A percentile compares a stretch with the other conserved stretches of the same genome.
phyloP scores from a whole-genome alignment of 2,329 filamentous ascomycete genomes.

The Beauveria sp. region DNA sequence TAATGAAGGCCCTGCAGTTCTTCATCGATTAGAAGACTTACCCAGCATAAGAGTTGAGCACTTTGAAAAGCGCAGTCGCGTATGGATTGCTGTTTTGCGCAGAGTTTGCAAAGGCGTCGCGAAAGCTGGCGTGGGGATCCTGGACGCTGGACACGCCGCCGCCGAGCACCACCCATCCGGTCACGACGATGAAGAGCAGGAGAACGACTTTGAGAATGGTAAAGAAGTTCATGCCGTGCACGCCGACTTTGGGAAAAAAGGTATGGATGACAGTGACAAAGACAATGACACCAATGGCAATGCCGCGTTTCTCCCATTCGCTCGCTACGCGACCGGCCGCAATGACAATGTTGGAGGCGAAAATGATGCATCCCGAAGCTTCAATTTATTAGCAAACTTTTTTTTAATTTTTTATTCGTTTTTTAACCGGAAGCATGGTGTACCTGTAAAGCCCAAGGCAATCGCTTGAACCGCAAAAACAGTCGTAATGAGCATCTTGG shows the following conservation, averaged over 20 bases:
- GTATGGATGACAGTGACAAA: conserved; percentile 15
- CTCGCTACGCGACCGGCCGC: conserved; percentile 11
- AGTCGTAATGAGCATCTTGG: conserved; percentile 15
- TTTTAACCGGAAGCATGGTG: neutral
- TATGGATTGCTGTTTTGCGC: conserved; percentile 13
- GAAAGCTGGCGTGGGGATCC: conserved; percentile 15
- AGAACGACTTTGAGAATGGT: conserved; percentile 14
- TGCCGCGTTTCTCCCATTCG: conserved; percentile 15
- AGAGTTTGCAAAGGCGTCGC: conserved; percentile 13
- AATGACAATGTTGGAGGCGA: conserved; percentile 14
- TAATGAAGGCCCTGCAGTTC: no score
- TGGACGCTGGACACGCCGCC: conserved; percentile 12
- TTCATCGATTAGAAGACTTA: neutral
- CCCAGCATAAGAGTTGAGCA: conserved; percentile 15
- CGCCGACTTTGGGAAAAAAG: conserved; percentile 14
- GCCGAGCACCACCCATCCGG: conserved; percentile 15
- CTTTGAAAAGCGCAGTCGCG: conserved; percentile 15
- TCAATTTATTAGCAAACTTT: no score
- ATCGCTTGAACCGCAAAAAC: conserved; percentile 15
- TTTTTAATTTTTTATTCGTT: no score
- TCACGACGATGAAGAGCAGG: conserved; percentile 14
- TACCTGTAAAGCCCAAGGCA: conserved; percentile 15
- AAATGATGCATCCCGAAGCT: conserved; percentile 15
- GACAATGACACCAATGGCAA: conserved; percentile 14
- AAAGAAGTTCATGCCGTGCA: conserved; percentile 16